Evolutionary conservation across 208 protist species (phyloP).

Genomic region (Leishmania guyanensis): DNA sequence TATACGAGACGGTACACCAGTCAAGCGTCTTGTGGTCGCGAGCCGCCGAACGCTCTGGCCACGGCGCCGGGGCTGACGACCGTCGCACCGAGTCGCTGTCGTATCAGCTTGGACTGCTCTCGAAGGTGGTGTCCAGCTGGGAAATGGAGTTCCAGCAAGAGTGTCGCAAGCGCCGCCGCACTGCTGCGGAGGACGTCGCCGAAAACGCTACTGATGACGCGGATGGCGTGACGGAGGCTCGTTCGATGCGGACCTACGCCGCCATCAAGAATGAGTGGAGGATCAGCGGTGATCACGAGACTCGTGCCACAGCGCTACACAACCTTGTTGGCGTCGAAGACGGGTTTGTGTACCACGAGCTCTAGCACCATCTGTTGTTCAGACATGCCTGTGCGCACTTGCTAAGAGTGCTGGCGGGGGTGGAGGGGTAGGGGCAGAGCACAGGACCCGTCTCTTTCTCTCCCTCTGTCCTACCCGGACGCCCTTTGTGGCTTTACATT

Average conservation of each 20-base stretch:
- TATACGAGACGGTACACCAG: conserved; percentile 41
- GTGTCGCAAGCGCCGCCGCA: conserved; percentile 31
- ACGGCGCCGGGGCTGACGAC: not conserved
- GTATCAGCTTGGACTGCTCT: conserved; percentile 78
- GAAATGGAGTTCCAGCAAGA: conserved; percentile 75
- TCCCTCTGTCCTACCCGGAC: not conserved
- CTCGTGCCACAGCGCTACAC: conserved; percentile 30
- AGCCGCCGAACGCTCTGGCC: not conserved
- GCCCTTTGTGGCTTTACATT: not conserved
- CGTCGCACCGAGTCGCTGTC: conserved; percentile 29
- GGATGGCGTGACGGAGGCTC: conserved; percentile 45
- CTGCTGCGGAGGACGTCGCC: not conserved
- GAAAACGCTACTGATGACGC: conserved; percentile 17
- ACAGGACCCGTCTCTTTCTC: not conserved
- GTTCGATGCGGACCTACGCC: conserved; percentile 25
- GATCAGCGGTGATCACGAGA: not conserved
- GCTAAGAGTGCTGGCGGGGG: not conserved
- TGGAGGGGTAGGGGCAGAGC: not conserved
- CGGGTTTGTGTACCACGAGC: conserved; percentile 87
- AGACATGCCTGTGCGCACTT: not conserved
- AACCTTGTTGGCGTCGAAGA: conserved; percentile 72
- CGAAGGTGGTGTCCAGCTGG: conserved; percentile 83
- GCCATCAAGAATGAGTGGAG: conserved; percentile 77
- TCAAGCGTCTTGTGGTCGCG: conserved; percentile 21
- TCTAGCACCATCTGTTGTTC: conserved; percentile 27